phyloP scores from a whole-genome alignment of 257 asterid genomes.

The Solanum gandarillasii region DNA sequence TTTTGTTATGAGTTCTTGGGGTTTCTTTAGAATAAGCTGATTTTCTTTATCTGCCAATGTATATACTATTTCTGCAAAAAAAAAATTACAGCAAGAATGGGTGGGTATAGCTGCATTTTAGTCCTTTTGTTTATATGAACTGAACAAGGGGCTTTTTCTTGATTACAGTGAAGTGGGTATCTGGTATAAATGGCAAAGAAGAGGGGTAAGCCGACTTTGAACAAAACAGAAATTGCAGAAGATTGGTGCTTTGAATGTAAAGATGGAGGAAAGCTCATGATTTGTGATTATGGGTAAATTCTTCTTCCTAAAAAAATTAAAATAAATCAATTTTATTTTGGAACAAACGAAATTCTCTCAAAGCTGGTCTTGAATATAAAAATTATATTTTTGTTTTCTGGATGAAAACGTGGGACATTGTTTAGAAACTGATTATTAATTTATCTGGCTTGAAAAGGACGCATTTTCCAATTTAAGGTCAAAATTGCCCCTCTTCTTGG shows the following conservation, averaged over 20 bases:
- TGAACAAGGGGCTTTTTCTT: background rate
- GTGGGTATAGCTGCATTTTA: background rate
- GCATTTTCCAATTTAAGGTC: background rate
- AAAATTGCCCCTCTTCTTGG: background rate
- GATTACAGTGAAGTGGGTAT: background rate
- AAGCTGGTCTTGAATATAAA: background rate
- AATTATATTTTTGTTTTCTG: background rate
- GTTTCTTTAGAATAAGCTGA: background rate
- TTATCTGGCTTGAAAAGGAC: background rate
- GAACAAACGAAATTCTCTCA: background rate
- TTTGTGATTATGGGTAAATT: conserved; percentile 60
- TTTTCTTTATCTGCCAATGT: background rate
- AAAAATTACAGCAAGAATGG: background rate
- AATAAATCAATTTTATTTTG: background rate
- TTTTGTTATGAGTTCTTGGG: background rate
- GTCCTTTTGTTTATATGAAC: background rate
- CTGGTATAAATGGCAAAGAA: conserved; percentile 6
- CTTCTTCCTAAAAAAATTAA: background rate
- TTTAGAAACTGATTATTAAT: background rate
- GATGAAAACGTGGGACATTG: background rate
- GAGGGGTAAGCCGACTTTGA: conserved; percentile 22
- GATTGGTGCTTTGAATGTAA: conserved; percentile 77
- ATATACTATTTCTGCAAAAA: background rate
- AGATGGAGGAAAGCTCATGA: conserved; percentile 61
- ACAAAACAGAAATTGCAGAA: conserved; percentile 43